A percentile compares a stretch with the other conserved stretches of the same genome.
phyloP scores from a whole-genome alignment of 192 early-diverging fungal genomes.

The Coemansia sp. region DNA sequence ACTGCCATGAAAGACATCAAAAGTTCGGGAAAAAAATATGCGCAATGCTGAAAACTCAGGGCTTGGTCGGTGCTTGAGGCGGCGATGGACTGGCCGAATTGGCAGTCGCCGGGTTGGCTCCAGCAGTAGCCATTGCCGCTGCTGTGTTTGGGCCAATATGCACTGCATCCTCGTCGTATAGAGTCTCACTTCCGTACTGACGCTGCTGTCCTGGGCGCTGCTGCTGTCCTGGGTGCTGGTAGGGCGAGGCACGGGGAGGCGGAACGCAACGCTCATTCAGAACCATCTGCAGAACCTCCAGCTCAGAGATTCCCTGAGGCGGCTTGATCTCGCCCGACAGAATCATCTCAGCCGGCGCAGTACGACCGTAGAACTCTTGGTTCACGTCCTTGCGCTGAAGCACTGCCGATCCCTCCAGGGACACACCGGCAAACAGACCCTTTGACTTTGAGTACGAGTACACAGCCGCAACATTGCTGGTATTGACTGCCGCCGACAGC shows the following conservation, averaged over 20 bases:
- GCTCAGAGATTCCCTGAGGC: constrained; percentile 56
- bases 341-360: constrained; percentile 79
- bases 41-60: not conserved
- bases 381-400: constrained; percentile 85
- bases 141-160: constrained; percentile 8
- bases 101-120: not conserved
- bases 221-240: constrained; percentile 4
- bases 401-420: constrained; percentile 86
- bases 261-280: constrained; percentile 50
- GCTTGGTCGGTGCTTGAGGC: not conserved
- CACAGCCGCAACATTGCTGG: constrained; percentile 76
- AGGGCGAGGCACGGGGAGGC: constrained; percentile 5
- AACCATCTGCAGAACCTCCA: constrained; percentile 44
- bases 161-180: constrained; percentile 43
- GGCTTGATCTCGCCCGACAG: constrained; percentile 72
- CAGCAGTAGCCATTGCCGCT: constrained; percentile 15
- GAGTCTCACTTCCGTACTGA: constrained; percentile 21
- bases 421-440: constrained; percentile 91
- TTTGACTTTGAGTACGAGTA: constrained; percentile 93
- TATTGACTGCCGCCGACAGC: constrained; percentile 69
- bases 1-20: not conserved
- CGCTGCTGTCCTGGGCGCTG: constrained; percentile 13
- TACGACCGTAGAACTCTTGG: constrained; percentile 75
- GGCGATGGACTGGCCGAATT: not conserved
- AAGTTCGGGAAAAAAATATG: not conserved